Conservation (phyloP, 768 basidiomycete species). For the Suillus ampliporus region DNA sequence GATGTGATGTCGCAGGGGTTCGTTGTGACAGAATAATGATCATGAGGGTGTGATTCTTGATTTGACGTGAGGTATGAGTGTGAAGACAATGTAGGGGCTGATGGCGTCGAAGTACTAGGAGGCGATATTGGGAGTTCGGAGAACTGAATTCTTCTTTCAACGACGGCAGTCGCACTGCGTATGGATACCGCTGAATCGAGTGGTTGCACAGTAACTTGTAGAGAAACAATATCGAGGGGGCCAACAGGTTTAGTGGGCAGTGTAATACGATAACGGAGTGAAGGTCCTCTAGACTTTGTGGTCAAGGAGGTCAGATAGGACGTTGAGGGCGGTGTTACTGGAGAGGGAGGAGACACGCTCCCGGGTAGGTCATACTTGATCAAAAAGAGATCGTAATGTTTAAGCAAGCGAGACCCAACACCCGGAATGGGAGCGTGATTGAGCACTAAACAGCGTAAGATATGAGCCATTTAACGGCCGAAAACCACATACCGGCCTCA, state of each 20-base stretch:
- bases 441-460: conserved; percentile 54
- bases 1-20: conserved; percentile 28
- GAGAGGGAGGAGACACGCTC: conserved; percentile 41
- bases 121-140: conserved; percentile 42
- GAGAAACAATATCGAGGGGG: conserved; percentile 73
- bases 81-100: conserved; percentile 24
- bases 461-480: conserved; percentile 11
- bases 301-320: conserved; percentile 48
- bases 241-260: conserved; percentile 65
- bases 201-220: conserved; percentile 67
- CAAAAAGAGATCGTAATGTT: conserved; percentile 75
- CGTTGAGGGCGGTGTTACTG: conserved; percentile 40
- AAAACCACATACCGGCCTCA: conserved; percentile 69
- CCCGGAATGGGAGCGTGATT: conserved; percentile 67
- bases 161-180: conserved; percentile 64
- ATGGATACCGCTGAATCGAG: conserved; percentile 60
- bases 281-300: conserved; percentile 60
- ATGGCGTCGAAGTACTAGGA: conserved; percentile 27
- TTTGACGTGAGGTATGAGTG: conserved; percentile 22
- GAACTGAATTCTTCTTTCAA: conserved; percentile 76
- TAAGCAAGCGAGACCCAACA: conserved; percentile 70
- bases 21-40: conserved; percentile 32
- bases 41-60: conserved; percentile 11
- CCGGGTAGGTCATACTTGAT: conserved; percentile 69
- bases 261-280: conserved; percentile 64